phyloP scores from a whole-genome alignment of 2,329 filamentous ascomycete species.

The Aspergillus fumigatus region DNA sequence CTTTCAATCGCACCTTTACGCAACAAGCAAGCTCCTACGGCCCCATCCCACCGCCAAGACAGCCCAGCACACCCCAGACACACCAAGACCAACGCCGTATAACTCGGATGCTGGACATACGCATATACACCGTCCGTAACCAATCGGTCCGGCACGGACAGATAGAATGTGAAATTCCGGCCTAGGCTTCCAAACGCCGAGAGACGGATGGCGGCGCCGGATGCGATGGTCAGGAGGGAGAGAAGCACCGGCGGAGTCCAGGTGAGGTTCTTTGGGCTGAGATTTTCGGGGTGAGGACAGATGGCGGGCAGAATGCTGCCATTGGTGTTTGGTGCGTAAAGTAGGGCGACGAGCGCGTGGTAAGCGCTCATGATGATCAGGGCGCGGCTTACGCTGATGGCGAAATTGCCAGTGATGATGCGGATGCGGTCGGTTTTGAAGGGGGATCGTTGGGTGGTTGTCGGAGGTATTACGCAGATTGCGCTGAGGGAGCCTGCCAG shows the following conservation, averaged over 20 bases:
- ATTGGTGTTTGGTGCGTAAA: conserved; percentile 3
- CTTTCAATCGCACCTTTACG: neutral
- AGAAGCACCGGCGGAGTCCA: conserved; percentile 17
- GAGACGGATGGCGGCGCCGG: conserved; percentile 27
- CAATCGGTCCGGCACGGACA: conserved; percentile 45
- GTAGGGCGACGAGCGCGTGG: conserved; percentile 17
- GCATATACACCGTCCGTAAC: conserved; percentile 47
- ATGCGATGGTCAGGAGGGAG: conserved; percentile 15
- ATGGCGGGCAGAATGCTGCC: conserved; percentile 4
- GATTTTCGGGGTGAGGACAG: conserved; percentile 15
- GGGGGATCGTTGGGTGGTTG: conserved; percentile 2
- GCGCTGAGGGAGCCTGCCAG: conserved; percentile 13
- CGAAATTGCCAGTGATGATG: conserved; percentile 9
- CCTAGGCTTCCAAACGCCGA: conserved; percentile 45
- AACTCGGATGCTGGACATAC: conserved; percentile 52
- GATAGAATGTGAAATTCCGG: conserved; percentile 51
- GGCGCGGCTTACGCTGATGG: conserved; percentile 8
- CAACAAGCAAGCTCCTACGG: conserved; percentile 35
- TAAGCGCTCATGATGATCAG: conserved; percentile 10
- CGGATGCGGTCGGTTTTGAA: conserved; percentile 16
- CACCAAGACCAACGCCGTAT: conserved; percentile 42
- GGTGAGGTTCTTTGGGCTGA: conserved; percentile 17
- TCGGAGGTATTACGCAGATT: conserved; percentile 15
- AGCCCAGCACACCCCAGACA: conserved; percentile 17
- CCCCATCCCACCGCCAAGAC: conserved; percentile 37